Evolutionary conservation across 768 basidiomycete genomes (phyloP), one percentile per base, ranked within the genome.

Genomic region (Agaricus sinodeliciosus): DNA sequence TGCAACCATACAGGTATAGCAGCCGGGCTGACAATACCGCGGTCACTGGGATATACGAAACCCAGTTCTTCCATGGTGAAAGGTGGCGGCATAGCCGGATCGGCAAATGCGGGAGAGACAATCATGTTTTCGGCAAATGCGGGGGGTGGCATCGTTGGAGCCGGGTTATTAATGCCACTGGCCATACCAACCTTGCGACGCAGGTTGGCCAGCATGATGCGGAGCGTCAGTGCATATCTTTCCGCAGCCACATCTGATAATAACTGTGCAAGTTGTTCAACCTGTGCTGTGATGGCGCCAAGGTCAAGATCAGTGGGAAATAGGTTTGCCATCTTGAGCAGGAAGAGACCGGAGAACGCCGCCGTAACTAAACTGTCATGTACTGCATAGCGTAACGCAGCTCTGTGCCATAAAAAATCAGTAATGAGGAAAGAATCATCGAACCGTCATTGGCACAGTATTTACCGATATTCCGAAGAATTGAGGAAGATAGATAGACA

Each of bases 191-290:
- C 79, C 70, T 93, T 95, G 55, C 93, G 85, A 42, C 91, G 83
- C 54, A 95, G 78, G 68, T 90, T 92, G 45, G 91, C 87, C 48
- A 96, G 79, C 93, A 95, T 94, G 62, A 96, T 86, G 49, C 93
- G 86, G 22, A 97, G 73, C 4, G 94, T 90, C 35, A 94, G 72
- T 2, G 94, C 92, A 55, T 58, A 83, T 85, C 94, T 80, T 72
- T 96, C 94, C 12, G 94, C 94, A 28, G 91, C 91, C 35, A 94
- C 93, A 53, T 95, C 94, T 4, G 90, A 91, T 43, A 96, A 76
- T 43, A 97, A 71, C 60, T 93, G 89, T 0, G 91, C 87, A 35
- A 97, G 78, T 66, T 95, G 90, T 63, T 94, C 90, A 40, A 95
- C 93, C 67, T 95, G 92, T 3, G 68, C 75, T 43, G 82, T 85